Conservation (phyloP, 1,284 basidiomycete species). For the Kalmanozyma brasiliensis region DNA sequence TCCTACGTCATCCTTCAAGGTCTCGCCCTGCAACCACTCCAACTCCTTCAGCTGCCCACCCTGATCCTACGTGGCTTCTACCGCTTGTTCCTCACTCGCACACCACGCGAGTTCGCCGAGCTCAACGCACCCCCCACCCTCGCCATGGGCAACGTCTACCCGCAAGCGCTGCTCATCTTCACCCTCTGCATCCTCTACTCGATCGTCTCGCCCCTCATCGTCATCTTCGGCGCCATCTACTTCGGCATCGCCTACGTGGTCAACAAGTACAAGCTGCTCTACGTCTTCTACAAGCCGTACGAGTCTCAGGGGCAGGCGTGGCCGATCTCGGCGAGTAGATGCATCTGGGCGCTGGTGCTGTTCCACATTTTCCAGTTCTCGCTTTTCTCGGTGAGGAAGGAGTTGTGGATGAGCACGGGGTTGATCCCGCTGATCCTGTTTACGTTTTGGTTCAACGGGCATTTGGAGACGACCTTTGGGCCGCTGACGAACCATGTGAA, state of each 20-base stretch:
- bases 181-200: slow-evolving; percentile 94
- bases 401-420: slow-evolving; percentile 79
- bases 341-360: slow-evolving; percentile 65
- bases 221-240: slow-evolving; percentile 92
- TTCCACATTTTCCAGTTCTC: slow-evolving; percentile 67
- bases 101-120: slow-evolving; percentile 83
- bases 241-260: slow-evolving; percentile 84
- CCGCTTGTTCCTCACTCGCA: slow-evolving; percentile 49
- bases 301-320: slow-evolving; percentile 92
- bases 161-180: slow-evolving; percentile 93
- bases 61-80: slow-evolving; percentile 51
- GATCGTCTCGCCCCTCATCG: slow-evolving; percentile 91
- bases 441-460: slow-evolving; percentile 83
- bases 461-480: slow-evolving; percentile 77
- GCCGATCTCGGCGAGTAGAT: slow-evolving; percentile 72
- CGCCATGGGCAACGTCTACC: slow-evolving; percentile 77
- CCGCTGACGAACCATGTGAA: slow-evolving; percentile 79
- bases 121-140: slow-evolving; percentile 97
- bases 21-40: slow-evolving; percentile 91
- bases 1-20: slow-evolving; percentile 95
- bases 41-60: slow-evolving; percentile 72
- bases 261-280: slow-evolving; percentile 96
- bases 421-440: slow-evolving; percentile 81
- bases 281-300: slow-evolving; percentile 93
- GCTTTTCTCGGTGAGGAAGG: slow-evolving; percentile 84